phyloP scores from a whole-genome alignment of 2,329 filamentous ascomycete genomes.

The Canariomyces notabilis region DNA sequence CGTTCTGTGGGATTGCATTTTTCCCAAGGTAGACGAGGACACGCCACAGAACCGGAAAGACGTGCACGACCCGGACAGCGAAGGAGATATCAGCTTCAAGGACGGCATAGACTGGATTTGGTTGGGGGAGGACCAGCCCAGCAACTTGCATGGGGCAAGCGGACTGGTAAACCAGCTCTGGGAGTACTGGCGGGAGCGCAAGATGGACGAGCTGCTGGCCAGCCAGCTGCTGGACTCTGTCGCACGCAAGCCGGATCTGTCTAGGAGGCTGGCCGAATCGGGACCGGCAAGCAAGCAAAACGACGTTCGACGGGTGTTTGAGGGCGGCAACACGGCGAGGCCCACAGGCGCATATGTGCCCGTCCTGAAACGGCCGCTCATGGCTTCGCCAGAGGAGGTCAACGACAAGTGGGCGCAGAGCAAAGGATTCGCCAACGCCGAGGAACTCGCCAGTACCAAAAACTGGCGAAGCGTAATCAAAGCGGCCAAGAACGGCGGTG shows the following conservation, averaged over 20 bases:
- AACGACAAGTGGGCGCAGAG: slow-evolving; percentile 59
- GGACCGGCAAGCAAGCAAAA: slow-evolving; percentile 37
- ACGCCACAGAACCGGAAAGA: slow-evolving; percentile 17
- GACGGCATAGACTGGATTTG: slow-evolving; percentile 73
- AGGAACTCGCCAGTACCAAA: slow-evolving; percentile 41
- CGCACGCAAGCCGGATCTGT: slow-evolving; percentile 33
- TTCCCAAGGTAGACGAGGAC: slow-evolving; percentile 50
- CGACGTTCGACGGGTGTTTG: slow-evolving; percentile 41
- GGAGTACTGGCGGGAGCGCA: slow-evolving; percentile 74
- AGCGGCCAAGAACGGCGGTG: slow-evolving; percentile 21
- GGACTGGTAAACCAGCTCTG: slow-evolving; percentile 73
- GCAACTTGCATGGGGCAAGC: slow-evolving; percentile 58
- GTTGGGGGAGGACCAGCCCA: slow-evolving; percentile 59
- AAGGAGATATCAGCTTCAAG: slow-evolving; percentile 34
- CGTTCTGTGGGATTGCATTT: slow-evolving; percentile 94
- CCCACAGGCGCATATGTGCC: slow-evolving; percentile 51
- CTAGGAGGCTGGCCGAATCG: slow-evolving; percentile 28
- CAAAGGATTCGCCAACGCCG: slow-evolving; percentile 51
- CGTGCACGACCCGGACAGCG: slow-evolving; percentile 27
- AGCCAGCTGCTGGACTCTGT: slow-evolving; percentile 65
- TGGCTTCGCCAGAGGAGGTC: slow-evolving; percentile 48
- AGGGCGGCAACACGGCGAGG: slow-evolving; percentile 50
- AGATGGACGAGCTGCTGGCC: slow-evolving; percentile 85
- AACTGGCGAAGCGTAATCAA: slow-evolving; percentile 32
- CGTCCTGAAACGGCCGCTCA: slow-evolving; percentile 46